Percentiles rank a stretch among this genome's conserved stretches.
Conservation (phyloP, 352 stramenopile species). For the Phytophthora lateralis region DNA sequence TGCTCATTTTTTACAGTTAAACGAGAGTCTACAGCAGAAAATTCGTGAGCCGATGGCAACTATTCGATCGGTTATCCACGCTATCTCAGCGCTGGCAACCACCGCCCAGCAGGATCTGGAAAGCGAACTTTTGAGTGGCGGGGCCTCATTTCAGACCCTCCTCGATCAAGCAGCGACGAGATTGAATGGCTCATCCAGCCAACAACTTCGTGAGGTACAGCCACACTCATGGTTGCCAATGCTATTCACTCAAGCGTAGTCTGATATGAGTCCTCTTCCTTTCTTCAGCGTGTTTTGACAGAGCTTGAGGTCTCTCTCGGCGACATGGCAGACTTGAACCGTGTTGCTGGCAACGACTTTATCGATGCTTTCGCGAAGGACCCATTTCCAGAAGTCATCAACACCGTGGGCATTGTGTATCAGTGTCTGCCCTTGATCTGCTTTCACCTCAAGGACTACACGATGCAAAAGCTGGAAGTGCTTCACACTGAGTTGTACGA, state of each 20-base stretch:
- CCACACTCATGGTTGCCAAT: not conserved
- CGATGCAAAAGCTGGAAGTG: conserved; percentile 39
- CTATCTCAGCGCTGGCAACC: conserved; percentile 23
- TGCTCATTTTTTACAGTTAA: conserved; percentile 22
- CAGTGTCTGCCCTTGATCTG: conserved; percentile 48
- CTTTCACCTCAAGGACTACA: conserved; percentile 49
- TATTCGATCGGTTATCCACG: conserved; percentile 31
- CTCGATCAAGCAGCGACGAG: conserved; percentile 26
- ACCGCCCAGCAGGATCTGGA: conserved; percentile 34
- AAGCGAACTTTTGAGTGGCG: conserved; percentile 23
- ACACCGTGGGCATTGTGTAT: conserved; percentile 35
- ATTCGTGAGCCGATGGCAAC: conserved; percentile 34
- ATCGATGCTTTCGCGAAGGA: conserved; percentile 33
- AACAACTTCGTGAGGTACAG: conserved; percentile 33
- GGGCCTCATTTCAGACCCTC: conserved; percentile 31
- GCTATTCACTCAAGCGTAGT: not conserved
- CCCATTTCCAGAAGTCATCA: conserved; percentile 27
- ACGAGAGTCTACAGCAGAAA: conserved; percentile 24
- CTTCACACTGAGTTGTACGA: conserved; percentile 42
- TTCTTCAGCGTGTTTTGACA: conserved; percentile 40
- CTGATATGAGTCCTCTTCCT: not conserved
- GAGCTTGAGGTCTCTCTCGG: conserved; percentile 50
- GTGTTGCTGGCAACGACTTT: conserved; percentile 44
- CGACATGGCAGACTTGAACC: conserved; percentile 39
- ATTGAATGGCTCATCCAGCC: conserved; percentile 9